phyloP scores from a whole-genome alignment of 331 rosid genomes.

The Malus hybrid region DNA sequence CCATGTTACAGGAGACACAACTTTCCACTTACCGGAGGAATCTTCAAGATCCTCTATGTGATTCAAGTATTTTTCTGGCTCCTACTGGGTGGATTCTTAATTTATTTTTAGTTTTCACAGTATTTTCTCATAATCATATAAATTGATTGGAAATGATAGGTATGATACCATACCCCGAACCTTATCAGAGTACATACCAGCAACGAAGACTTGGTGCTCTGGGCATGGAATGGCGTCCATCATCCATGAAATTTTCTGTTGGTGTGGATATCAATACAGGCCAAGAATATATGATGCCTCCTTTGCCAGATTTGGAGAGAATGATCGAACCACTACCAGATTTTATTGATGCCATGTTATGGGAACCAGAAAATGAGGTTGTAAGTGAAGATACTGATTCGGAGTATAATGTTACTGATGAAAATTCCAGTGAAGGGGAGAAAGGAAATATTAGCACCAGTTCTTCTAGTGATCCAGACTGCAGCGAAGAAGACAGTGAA shows the following conservation, averaged over 20 bases:
- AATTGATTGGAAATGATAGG: slow-evolving; percentile 35
- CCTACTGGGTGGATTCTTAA: slow-evolving; percentile 8
- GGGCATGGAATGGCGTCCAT: slow-evolving; percentile 86
- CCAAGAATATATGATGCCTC: slow-evolving; percentile 58
- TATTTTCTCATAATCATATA: slow-evolving; percentile 19
- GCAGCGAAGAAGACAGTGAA: slow-evolving; percentile 45
- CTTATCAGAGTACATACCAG: slow-evolving; percentile 80
- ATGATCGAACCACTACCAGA: slow-evolving; percentile 67
- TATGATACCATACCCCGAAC: slow-evolving; percentile 87
- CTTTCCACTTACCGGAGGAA: slow-evolving; percentile 63
- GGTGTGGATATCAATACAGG: slow-evolving; percentile 57
- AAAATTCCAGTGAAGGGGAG: slow-evolving; percentile 58
- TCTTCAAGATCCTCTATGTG: slow-evolving; percentile 81
- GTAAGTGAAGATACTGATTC: slow-evolving; percentile 71
- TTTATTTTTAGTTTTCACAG: not conserved
- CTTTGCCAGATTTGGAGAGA: slow-evolving; percentile 81
- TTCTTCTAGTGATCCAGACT: slow-evolving; percentile 54
- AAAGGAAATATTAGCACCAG: slow-evolving; percentile 41
- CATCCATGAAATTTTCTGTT: slow-evolving; percentile 50
- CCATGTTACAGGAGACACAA: slow-evolving; percentile 69
- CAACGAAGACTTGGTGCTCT: slow-evolving; percentile 77
- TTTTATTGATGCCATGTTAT: slow-evolving; percentile 60
- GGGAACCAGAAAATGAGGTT: slow-evolving; percentile 79
- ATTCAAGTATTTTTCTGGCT: slow-evolving; percentile 56
- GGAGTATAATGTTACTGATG: slow-evolving; percentile 72